Conservation (phyloP, 106 monocot genomes). For the Hemerocallis citrina region DNA sequence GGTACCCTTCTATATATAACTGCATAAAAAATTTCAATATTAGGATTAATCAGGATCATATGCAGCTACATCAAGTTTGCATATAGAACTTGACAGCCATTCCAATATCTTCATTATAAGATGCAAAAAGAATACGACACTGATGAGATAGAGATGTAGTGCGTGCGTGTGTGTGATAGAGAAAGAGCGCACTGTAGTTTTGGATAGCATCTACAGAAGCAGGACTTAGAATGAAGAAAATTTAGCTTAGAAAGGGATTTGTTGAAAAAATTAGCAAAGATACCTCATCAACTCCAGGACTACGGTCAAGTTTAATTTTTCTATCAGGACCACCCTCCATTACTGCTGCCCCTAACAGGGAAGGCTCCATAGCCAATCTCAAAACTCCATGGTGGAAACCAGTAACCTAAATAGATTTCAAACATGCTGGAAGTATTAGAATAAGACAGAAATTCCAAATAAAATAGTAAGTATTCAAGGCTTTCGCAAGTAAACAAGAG, state of each 20-base stretch:
- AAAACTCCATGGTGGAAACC: slow-evolving; percentile 93
- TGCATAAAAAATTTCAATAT: slow-evolving; percentile 24
- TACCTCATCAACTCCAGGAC: slow-evolving; percentile 91
- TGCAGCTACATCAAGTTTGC: background rate
- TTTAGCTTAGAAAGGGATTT: too few relatives aligned
- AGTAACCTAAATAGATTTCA: slow-evolving; percentile 31
- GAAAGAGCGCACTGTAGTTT: background rate
- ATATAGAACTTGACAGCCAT: background rate
- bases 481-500: slow-evolving; percentile 2
- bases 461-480: background rate
- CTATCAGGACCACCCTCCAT: slow-evolving; percentile 90
- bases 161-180: too few relatives aligned
- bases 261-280: background rate
- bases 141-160: too few relatives aligned
- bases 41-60: background rate
- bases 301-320: slow-evolving; percentile 83
- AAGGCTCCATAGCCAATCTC: slow-evolving; percentile 88
- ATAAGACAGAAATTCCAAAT: background rate
- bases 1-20: slow-evolving; percentile 85
- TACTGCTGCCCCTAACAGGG: slow-evolving; percentile 65
- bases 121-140: too few relatives aligned
- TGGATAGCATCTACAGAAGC: background rate
- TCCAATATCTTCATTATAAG: background rate
- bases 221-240: too few relatives aligned
- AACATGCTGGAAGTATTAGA: background rate